Evolutionary conservation across 768 basidiomycete genomes (phyloP), one percentile per base, ranked within the genome.

Genomic region (Pulveroboletus sp.): DNA sequence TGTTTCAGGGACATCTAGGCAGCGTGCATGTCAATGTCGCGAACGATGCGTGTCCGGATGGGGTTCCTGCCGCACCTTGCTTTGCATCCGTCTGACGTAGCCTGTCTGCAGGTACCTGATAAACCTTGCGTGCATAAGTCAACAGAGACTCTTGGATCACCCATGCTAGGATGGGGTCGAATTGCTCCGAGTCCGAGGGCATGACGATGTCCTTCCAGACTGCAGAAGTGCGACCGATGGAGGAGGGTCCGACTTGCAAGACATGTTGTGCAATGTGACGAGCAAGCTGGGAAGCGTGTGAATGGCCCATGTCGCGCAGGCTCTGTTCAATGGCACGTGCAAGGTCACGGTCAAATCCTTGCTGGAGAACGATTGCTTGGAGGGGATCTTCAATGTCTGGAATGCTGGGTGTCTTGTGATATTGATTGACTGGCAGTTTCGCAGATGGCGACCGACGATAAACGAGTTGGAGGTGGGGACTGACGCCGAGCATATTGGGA

Each of bases 261-360:
- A 51, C 32, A 29, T 41, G 50, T 8, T 53, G 45, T 13, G 49
- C 51, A 1, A 48, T 47, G 9, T 27, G 36, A n/a, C 21, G 47
- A 29, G 55, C 49, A 29, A 55, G 20, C n/a, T 43, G 41, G 33
- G 13, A 21, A 25, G 27, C 48, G 21, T 50, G 45, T 6, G 43
- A 47, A 17, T 54, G 49, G 19, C 34, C 38, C 21, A 52, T 37
- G 39, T 70, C 68, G 24, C 48, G 43, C 33, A 81, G 59, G 46
- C 78, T 82, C 31, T 74, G 70, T 58, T 70, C 69, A 19, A 82
- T 72, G 10, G 79, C 79, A 33, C 56, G 64, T 14, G 72, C 70
- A 17, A 81, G 52, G 16, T 79, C 74, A 8, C 60, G 51, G 16
- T 74, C 74, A n/a, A n/a, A n/a, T n/a, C n/a, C n/a, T 53, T 79